phyloP scores from a whole-genome alignment of 2,329 filamentous ascomycete species.

The Aspergillus sp. region DNA sequence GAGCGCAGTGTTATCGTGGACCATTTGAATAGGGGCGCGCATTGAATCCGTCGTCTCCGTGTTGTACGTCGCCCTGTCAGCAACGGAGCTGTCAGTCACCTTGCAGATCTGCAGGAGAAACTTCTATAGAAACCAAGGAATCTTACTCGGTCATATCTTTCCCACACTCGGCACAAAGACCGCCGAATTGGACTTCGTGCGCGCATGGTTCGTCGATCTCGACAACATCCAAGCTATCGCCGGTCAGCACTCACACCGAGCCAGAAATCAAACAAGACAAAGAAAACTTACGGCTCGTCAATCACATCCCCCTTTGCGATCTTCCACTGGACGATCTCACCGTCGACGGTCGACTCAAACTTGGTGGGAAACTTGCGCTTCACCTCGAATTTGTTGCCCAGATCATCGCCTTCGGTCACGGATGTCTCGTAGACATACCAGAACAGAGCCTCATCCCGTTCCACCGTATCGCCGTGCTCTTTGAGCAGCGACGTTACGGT shows the following conservation, averaged over 20 bases:
- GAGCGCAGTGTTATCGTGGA: conserved; percentile 84
- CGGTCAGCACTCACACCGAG: conserved; percentile 5
- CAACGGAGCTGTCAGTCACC: not conserved
- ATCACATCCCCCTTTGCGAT: conserved; percentile 53
- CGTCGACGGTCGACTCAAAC: conserved; percentile 82
- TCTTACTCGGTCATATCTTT: conserved; percentile 87
- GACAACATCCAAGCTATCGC: conserved; percentile 56
- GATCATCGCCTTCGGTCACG: conserved; percentile 64
- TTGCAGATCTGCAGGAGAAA: too few species aligned
- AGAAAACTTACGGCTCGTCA: conserved; percentile 39
- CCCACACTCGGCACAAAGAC: conserved; percentile 87
- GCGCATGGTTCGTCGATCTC: conserved; percentile 88
- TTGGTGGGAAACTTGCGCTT: conserved; percentile 70
- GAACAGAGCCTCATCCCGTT: conserved; percentile 75
- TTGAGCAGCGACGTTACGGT: conserved; percentile 84
- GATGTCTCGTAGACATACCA: conserved; percentile 83
- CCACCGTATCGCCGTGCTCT: conserved; percentile 69
- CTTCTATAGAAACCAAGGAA: not conserved
- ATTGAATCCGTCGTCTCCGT: conserved; percentile 75
- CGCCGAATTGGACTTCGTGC: conserved; percentile 87
- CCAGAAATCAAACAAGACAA: not conserved
- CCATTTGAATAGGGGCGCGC: conserved; percentile 91
- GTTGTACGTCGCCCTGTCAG: conserved; percentile 67
- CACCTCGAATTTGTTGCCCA: conserved; percentile 70
- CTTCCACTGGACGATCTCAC: conserved; percentile 73